Percentiles rank a stretch among this genome's conserved stretches.
Evolutionary conservation across 257 asterid genomes (phyloP).

Genomic region (Capsicum rhomboideum): DNA sequence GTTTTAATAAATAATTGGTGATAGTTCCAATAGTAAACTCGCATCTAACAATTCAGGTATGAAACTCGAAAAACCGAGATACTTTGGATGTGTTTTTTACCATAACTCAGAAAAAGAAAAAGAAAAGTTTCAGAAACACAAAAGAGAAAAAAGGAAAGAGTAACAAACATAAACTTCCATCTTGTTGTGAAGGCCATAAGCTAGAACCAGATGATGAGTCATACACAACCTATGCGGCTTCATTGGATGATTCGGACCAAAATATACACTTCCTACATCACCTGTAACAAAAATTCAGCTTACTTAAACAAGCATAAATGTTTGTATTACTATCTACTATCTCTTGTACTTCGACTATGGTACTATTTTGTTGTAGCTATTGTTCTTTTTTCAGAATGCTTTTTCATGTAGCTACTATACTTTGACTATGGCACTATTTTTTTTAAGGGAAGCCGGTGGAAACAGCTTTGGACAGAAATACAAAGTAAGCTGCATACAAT

Average conservation of each 20-base stretch:
- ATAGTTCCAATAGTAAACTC: too few relatives aligned
- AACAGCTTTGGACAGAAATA: too few relatives aligned
- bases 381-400: too few relatives aligned
- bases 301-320: not conserved
- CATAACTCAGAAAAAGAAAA: not conserved
- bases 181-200: conserved; percentile 86
- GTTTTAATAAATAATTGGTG: not conserved
- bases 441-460: too few relatives aligned
- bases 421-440: too few relatives aligned
- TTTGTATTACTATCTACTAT: too few relatives aligned
- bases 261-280: conserved; percentile 93
- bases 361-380: too few relatives aligned
- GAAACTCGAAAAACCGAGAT: not conserved
- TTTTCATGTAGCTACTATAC: too few relatives aligned
- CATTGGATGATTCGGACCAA: conserved; percentile 99
- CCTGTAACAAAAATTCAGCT: conserved; percentile 42
- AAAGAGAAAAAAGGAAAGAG: not conserved
- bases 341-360: too few relatives aligned
- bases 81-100: not conserved
- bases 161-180: conserved; percentile 93
- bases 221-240: conserved; percentile 96
- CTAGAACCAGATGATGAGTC: conserved; percentile 96
- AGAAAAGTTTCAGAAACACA: not conserved
- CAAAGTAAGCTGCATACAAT: too few relatives aligned
- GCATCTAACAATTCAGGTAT: not conserved